Percentiles rank a stretch among this genome's conserved stretches.
phyloP scores from a whole-genome alignment of 78 protist genomes.

The Dictyostelium capitatum region DNA sequence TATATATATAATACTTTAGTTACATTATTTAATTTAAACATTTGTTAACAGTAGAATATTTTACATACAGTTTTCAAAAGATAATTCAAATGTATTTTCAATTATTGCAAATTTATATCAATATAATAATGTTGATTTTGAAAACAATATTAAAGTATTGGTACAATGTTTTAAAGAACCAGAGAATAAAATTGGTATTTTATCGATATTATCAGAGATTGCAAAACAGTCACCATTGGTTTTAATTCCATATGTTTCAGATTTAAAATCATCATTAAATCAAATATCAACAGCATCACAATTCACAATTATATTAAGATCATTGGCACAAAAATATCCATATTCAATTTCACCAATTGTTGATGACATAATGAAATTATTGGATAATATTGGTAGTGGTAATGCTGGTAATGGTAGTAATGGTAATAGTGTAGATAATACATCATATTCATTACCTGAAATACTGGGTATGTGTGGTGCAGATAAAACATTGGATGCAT shows the following conservation, averaged over 20 bases:
- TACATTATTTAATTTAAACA: too few relatives aligned
- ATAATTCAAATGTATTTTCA: constrained; percentile 61
- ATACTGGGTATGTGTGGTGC: constrained; percentile 62
- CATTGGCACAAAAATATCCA: constrained; percentile 37
- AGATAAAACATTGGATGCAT: constrained; percentile 30
- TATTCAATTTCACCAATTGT: constrained; percentile 21
- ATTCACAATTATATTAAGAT: constrained; percentile 20
- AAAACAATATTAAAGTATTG: constrained; percentile 25
- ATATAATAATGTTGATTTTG: constrained; percentile 65
- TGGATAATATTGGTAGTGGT: not conserved
- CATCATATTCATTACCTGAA: constrained; percentile 43
- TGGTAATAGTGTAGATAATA: not conserved
- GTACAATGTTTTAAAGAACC: constrained; percentile 27
- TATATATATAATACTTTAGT: not conserved
- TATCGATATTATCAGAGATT: constrained; percentile 48
- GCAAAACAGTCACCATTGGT: constrained; percentile 28
- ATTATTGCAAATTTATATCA: constrained; percentile 54
- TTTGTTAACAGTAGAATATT: too few relatives aligned
- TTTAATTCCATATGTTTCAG: constrained; percentile 30
- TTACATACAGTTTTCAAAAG: constrained; percentile 28
- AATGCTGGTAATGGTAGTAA: not conserved
- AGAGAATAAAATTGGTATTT: constrained; percentile 34
- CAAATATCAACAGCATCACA: constrained; percentile 46
- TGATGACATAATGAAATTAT: constrained; percentile 7
- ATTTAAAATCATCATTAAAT: constrained; percentile 13